Percentiles rank a stretch among this genome's conserved stretches.
These are phyloP conservation scores for Phytopythium sindhum DNA, from an alignment of 352 stramenopile genomes.

Conservation along the genomic window DNA sequence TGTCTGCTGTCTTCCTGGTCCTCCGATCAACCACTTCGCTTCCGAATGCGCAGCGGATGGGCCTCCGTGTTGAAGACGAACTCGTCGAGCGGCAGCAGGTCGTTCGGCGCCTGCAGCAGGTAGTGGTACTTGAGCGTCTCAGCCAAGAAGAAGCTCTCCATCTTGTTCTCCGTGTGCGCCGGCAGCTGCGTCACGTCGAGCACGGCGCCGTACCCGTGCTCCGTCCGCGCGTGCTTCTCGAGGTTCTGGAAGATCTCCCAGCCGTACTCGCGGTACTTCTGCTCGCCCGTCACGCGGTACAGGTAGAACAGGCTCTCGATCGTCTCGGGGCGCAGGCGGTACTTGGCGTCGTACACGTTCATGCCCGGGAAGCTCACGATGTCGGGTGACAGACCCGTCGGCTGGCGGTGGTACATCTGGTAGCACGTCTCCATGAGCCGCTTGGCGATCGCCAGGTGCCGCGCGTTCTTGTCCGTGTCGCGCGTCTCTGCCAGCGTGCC, in stretches of 20 bases:
- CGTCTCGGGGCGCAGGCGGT: constrained; percentile 95
- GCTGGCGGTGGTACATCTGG: constrained; percentile 92
- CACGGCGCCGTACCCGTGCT: constrained; percentile 85
- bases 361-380: constrained; percentile 87
- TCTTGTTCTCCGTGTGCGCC: constrained; percentile 87
- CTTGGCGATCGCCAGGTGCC: constrained; percentile 86
- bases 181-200: constrained; percentile 44
- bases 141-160: constrained; percentile 98
- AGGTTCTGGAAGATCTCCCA: constrained; percentile 95
- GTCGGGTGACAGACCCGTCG: constrained; percentile 93
- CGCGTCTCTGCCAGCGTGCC: constrained; percentile 69
- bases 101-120: constrained; percentile 85
- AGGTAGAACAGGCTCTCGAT: constrained; percentile 96
- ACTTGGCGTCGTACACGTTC: constrained; percentile 66
- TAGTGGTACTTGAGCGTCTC: constrained; percentile 99
- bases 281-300: constrained; percentile 93
- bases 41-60: constrained; percentile 84
- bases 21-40: background rate
- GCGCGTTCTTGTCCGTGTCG: constrained; percentile 66
- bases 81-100: constrained; percentile 89
- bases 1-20: background rate
- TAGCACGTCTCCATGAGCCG: constrained; percentile 92
- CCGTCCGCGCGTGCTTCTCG: constrained; percentile 89
- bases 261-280: constrained; percentile 93
- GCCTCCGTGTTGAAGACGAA: constrained; percentile 97